Base-by-base conservation (phyloP, 805 yeast species). In the Cyberlindnera mycetangii region DNA sequence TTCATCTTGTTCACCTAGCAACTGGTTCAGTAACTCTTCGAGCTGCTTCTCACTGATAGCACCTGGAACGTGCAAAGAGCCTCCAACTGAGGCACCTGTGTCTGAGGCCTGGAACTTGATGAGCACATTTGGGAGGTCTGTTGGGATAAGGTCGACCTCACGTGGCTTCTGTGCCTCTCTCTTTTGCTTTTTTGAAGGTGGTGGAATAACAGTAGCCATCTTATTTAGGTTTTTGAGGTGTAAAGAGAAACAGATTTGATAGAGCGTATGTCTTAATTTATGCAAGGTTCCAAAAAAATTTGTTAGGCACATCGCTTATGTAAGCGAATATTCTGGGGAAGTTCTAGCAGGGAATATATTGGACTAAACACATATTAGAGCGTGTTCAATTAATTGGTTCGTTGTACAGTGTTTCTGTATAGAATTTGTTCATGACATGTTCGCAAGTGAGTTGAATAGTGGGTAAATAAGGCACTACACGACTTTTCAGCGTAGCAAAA, bases 171-270 rank as follows among this genome's bases (percentile, higher is more conserved):
- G 97, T 5, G 95, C 95, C 50, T 75, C 86, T 61, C 81, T 79
- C 65, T 76, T 86, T 62, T 88, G 96, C 60, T 81, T 87, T 65
- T 93, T 92, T 1, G 96, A 84, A 17, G 87, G 95, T 32, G 97
- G 98, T 20, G 99, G 99, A 37, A 93, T 65, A 35, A 88, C 72
- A 1, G 98, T 93, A 41, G 98, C 93, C 98, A 92, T 90, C 20
- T 18, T 17, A 16, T 10, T 20, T 5, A 12, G 14, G 15, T n/a
- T 33, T 32, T 33, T 7, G n/a, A 11, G 28, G 28, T 25, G 10
- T 12, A 11, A 25, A 10, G 5, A 10, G 28, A 7, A 10, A 19
- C 8, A 19, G 17, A 32, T 14, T 5, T 7, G 27, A 21, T 11
- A 21, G 12, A 7, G 18, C 7, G 17, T 17, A 15, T 8, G 32